Evolutionary conservation across 2,329 filamentous ascomycete species (phyloP), one percentile per base, ranked within the genome.

Genomic region (Acrocalymma vagum): DNA sequence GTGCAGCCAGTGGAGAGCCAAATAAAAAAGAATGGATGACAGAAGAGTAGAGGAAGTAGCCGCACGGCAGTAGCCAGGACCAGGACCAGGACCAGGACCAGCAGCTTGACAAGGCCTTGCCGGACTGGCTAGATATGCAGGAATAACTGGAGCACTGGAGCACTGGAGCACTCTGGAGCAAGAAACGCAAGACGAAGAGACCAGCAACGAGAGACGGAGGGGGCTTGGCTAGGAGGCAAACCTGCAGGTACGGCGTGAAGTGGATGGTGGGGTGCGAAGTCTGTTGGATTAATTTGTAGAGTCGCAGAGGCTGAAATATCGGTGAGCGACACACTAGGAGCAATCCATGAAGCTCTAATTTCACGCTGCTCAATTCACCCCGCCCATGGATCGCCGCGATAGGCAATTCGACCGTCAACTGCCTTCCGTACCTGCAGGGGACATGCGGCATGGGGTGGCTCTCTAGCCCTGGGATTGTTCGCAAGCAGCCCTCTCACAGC

Each of bases 251-350:
- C 57, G 18, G 42, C 28, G 35, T 29, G 29, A 31, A 36, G 25
- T 42, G 47, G 50, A 46, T 53, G 56, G 50, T 53, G 53, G 55
- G 52, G 37, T 49, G 46, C 51, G 40, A 52, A 53, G 50, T 51
- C 36, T 51, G 44, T 50, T 42, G 46, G 50, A n/a, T n/a, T n/a
- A n/a, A n/a, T n/a, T n/a, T n/a, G n/a, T n/a, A n/a, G 51, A 50
- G 45, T 38, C 29, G 48, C 38, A 45, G 43, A 51, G 45, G 45
- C 41, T 61, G 57, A 63, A 63, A 55, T 63, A 62, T 61, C 59
- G 59, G 60, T 63, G 59, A 62, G 51, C 27, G 52, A 33, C 41
- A 42, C 45, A 55, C 51, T 59, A 60, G 42, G 30, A 33, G 20
- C 11, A 24, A 51, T 49, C 48, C 48, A 51, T 52, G 55, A 27